phyloP scores from a whole-genome alignment of 2,329 filamentous ascomycete species.

The Xylaria polymorpha region DNA sequence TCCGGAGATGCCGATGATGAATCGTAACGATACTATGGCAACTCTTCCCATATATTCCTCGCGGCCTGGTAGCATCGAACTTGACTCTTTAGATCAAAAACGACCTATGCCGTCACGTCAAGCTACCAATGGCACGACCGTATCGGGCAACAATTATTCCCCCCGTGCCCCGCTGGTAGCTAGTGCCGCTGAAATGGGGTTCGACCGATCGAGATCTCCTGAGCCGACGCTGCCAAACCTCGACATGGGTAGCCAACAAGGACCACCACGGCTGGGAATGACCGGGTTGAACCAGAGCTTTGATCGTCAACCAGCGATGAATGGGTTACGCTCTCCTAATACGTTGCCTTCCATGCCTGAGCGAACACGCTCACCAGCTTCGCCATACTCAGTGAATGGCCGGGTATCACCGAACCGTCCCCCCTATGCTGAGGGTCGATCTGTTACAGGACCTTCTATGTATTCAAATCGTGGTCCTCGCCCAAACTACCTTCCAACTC shows the following conservation, averaged over 20 bases:
- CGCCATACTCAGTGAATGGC: slow-evolving; percentile 23
- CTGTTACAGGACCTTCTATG: slow-evolving; percentile 51
- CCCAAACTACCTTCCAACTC: slow-evolving; percentile 49
- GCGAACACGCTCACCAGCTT: slow-evolving; percentile 50
- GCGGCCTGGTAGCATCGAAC: slow-evolving; percentile 64
- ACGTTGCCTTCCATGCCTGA: slow-evolving; percentile 50
- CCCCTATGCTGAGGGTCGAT: slow-evolving; percentile 46
- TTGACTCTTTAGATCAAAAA: slow-evolving; percentile 64
- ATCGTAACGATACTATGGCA: slow-evolving; percentile 68
- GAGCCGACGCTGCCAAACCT: slow-evolving; percentile 53
- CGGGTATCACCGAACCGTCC: slow-evolving; percentile 31
- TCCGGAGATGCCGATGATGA: slow-evolving; percentile 68
- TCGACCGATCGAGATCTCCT: slow-evolving; percentile 54
- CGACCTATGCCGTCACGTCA: slow-evolving; percentile 59
- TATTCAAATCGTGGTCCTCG: slow-evolving; percentile 45
- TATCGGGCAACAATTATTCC: slow-evolving; percentile 69
- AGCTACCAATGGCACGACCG: slow-evolving; percentile 61
- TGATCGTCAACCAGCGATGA: slow-evolving; percentile 43
- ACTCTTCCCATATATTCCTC: slow-evolving; percentile 73
- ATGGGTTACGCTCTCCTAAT: slow-evolving; percentile 44
- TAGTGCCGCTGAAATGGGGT: slow-evolving; percentile 71
- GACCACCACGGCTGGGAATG: slow-evolving; percentile 53
- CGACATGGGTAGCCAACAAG: slow-evolving; percentile 47
- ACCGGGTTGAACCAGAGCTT: slow-evolving; percentile 53
- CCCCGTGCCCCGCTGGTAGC: slow-evolving; percentile 72